These are phyloP conservation scores for Colletotrichum cordylinicola DNA, from an alignment of 2,329 filamentous ascomycete genomes.

Conservation along the genomic window DNA sequence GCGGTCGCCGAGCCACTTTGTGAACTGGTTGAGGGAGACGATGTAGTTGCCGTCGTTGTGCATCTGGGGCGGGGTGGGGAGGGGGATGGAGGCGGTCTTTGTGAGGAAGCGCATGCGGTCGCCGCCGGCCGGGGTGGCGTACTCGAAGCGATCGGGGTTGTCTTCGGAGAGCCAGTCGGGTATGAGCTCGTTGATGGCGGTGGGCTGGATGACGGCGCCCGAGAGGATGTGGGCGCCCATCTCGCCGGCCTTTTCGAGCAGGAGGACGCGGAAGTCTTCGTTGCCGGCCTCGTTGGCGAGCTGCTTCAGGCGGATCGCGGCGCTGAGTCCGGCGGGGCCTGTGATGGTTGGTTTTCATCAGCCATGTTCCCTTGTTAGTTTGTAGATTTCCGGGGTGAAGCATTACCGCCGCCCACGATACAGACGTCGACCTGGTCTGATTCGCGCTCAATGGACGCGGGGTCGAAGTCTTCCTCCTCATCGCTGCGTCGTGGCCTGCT, in stretches of 20 bases:
- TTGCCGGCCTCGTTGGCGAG: slow-evolving; percentile 93
- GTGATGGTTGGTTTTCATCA: not conserved
- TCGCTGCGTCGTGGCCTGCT: slow-evolving; percentile 22
- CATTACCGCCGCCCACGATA: slow-evolving; percentile 85
- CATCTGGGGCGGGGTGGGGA: slow-evolving; percentile 96
- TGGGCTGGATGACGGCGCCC: slow-evolving; percentile 92
- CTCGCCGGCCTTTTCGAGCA: slow-evolving; percentile 95
- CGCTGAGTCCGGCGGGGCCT: slow-evolving; percentile 90
- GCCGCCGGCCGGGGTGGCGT: slow-evolving; percentile 80
- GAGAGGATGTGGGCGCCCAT: slow-evolving; percentile 94
- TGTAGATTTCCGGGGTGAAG: not conserved
- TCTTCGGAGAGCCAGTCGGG: slow-evolving; percentile 92
- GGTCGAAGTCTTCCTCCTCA: slow-evolving; percentile 66
- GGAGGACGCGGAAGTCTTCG: slow-evolving; percentile 90
- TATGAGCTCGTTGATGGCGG: slow-evolving; percentile 85
- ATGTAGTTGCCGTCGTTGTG: slow-evolving; percentile 98
- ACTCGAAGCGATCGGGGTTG: slow-evolving; percentile 86
- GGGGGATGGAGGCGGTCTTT: slow-evolving; percentile 75
- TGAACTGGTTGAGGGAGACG: slow-evolving; percentile 91
- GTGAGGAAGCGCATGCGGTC: slow-evolving; percentile 97
- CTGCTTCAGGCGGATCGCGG: slow-evolving; percentile 94
- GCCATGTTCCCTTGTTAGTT: not conserved
- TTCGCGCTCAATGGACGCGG: slow-evolving; percentile 77
- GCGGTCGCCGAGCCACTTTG: slow-evolving; percentile 93
- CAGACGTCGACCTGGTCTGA: slow-evolving; percentile 95